Base-by-base conservation (phyloP, 2,329 filamentous ascomycete species). In the Fusarium nodosum region DNA sequence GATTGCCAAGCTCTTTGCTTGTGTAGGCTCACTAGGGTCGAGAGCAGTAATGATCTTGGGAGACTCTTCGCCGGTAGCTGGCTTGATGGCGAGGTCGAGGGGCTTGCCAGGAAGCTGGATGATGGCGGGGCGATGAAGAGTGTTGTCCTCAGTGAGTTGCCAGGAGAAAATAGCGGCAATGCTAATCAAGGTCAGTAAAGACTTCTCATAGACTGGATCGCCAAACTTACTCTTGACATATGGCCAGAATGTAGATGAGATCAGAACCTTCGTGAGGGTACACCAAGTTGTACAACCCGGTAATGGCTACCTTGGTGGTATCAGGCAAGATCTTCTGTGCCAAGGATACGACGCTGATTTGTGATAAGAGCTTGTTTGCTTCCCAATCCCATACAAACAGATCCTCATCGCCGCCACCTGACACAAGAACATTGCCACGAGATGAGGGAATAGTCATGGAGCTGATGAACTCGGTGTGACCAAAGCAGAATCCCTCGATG, bases 401-500 rank as follows among this genome's bases (percentile, higher is more conserved):
- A 68, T 90, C 86, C 61, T 90, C 84, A 73, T 98, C 95, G 6
- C 95, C 96, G 50, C 95, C 95, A 12, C 93, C 96, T 8, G 94
- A 97, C 33, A 98, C 81, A 31, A 99, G 85, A 2, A 91, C 72
- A n/a, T 89, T 84, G 5, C 84, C 84, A 26, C 83, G 80, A 54
- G 79, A 81, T 0, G 77, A 76, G 1, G 90, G 89, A 20, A 95
- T 81, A 74, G 90, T 91, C 44, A 99, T 82, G 60, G 88, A 89
- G 81, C 86, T 93, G 69, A 99, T 85, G 77, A 98, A 98, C 38
- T 94, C 88, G 54, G 85, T 89, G 79, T 99, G 96, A 6, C 94
- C 95, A 4, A 97, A 86, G 77, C 95, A 98, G 79, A 92, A 98
- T 0, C 86, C 86, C 79, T 98, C 94, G 68, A 97, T 97, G 64